Base-by-base conservation (phyloP, 2,329 filamentous ascomycete species). In the Colletotrichum destructivum region DNA sequence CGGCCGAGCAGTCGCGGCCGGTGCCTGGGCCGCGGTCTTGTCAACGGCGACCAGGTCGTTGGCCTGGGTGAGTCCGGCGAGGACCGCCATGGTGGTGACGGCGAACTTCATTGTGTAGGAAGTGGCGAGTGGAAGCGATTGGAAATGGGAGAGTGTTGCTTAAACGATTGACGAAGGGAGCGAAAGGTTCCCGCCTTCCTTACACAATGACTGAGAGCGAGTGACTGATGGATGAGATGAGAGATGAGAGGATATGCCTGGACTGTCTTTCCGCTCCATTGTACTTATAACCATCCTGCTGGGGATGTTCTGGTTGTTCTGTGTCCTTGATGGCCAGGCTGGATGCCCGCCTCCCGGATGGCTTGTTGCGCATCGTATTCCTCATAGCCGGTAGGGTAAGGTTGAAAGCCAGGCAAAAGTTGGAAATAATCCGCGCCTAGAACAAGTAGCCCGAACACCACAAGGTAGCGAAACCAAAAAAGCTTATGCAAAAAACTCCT, bases 81-180 rank as follows among this genome's bases (percentile, higher is more conserved):
- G 49, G 66, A 65, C 57, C 51, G 71, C 66, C 55, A 68, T 23
- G 56, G 65, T 47, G 42, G 61, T 47, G 31, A 57, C 46, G 26
- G 55, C 62, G 9, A 66, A 56, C 67, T 66, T 74, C 73, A 74
- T 74, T 15, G 35, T 62, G 54, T 26, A 47, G 47, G 55, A 35
- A 23, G 26, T 31, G 18, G 54, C 11, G 3, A 31, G 15, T 54
- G 13, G 55, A 62, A 71, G 62, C 18, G 64, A 71, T 57, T 55
- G 47, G 12, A 54, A 52, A 18, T 21, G n/a, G 46, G 21, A 38
- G 31, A 2, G 21, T 44, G 42, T 40, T 15, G 66, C 35, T 38
- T 51, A 46, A 67, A 60, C 65, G 72, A 67, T 71, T 65, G 73
- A 74, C 72, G 62, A 38, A 44, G 62, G 46, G 44, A 59, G 62